Evolutionary conservation across 495 filamentous ascomycete species (phyloP).

Genomic region (Hypoxylon perforatum): DNA sequence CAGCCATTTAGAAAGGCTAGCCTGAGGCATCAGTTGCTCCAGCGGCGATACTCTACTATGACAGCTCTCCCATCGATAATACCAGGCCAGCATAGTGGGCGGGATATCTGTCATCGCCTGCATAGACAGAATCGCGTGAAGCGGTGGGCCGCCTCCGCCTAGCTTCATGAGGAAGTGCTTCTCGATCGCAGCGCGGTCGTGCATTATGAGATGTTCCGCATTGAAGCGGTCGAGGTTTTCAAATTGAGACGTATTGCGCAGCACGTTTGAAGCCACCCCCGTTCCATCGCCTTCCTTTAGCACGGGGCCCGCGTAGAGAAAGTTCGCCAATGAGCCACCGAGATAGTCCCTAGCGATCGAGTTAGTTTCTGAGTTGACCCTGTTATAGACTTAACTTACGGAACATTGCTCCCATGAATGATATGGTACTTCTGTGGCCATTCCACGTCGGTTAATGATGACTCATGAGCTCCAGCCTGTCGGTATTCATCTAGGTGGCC

Average conservation of each 20-base stretch:
- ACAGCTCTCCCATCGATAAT: conserved; percentile 36
- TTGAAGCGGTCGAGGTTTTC: conserved; percentile 34
- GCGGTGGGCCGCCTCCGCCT: background rate
- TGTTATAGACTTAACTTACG: conserved; percentile 40
- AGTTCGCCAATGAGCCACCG: conserved; percentile 46
- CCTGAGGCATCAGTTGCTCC: conserved; percentile 34
- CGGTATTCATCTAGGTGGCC: conserved; percentile 32
- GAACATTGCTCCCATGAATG: conserved; percentile 54
- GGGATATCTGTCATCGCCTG: too few relatives aligned
- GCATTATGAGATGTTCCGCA: conserved; percentile 44
- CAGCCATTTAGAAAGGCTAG: conserved; percentile 46
- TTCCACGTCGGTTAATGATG: conserved; percentile 18
- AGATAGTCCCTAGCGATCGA: conserved; percentile 47
- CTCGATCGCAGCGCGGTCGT: conserved; percentile 27
- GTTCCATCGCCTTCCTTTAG: conserved; percentile 30
- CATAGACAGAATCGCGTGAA: too few relatives aligned
- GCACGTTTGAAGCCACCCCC: conserved; percentile 39
- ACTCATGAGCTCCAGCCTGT: background rate
- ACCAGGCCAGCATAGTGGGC: conserved; percentile 21
- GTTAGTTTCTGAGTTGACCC: background rate
- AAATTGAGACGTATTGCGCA: conserved; percentile 38
- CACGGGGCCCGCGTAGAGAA: conserved; percentile 49
- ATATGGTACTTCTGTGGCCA: conserved; percentile 49
- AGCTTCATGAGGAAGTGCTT: conserved; percentile 37
- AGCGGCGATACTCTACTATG: conserved; percentile 11